Evolutionary conservation across 331 rosid species (phyloP).

Genomic region (Erythrophleum ivorense): DNA sequence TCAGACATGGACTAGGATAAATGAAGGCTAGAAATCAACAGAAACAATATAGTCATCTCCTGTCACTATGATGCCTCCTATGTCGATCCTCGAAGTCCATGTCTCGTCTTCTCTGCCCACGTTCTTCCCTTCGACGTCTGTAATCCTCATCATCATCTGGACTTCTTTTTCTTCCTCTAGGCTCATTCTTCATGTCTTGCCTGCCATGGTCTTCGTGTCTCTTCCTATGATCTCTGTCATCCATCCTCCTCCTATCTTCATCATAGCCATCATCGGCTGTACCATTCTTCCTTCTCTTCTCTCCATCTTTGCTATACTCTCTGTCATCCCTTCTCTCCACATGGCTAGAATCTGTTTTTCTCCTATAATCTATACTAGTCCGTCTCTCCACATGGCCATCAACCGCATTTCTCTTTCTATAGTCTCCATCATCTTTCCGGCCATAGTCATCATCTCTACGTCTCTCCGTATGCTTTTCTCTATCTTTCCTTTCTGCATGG

Average conservation of each 20-base stretch:
- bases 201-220: constrained; percentile 49
- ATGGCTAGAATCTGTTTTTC: constrained; percentile 46
- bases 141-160: constrained; percentile 46
- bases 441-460: constrained; percentile 52
- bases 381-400: constrained; percentile 43
- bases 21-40: neutral
- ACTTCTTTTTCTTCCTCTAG: constrained; percentile 49
- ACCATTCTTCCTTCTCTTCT: constrained; percentile 43
- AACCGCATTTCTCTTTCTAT: constrained; percentile 50
- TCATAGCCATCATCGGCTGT: constrained; percentile 27
- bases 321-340: constrained; percentile 46
- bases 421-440: constrained; percentile 45
- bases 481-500: constrained; percentile 53
- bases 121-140: constrained; percentile 52
- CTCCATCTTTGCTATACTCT: constrained; percentile 41
- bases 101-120: constrained; percentile 51
- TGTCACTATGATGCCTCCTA: constrained; percentile 49
- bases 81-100: constrained; percentile 40
- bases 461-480: constrained; percentile 52
- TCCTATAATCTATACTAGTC: constrained; percentile 51
- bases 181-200: constrained; percentile 50
- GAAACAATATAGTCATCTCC: constrained; percentile 38
- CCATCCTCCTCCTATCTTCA: constrained; percentile 33
- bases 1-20: neutral
- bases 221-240: constrained; percentile 50